Evolutionary conservation across 306 rosid genomes (phyloP), one percentile per base, ranked within the genome.

Genomic region (Fagus crenata): DNA sequence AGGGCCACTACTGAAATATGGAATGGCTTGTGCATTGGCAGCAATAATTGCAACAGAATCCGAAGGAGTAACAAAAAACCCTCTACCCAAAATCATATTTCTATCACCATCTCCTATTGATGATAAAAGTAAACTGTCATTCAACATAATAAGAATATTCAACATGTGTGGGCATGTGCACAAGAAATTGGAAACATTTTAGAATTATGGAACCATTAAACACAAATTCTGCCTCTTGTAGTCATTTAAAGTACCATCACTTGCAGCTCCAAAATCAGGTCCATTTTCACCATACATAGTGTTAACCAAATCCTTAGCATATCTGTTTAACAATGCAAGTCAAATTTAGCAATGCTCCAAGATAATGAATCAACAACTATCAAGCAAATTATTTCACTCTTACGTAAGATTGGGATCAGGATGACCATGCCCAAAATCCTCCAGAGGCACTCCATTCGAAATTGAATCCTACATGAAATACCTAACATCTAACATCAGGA

Each of bases 341-440:
- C 13, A 63, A 75, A 77, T 56, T 64, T 67, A 83, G 71, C 46
- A 78, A 43, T 49, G 13, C 67, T 80, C 42, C 51, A n/a, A 28
- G 60, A 69, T 31, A 53, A 72, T 68, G 72, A 59, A 55, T 55
- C 75, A 65, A 32, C 67, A 61, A 46, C 56, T 42, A 69, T 61
- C 43, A 37, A 83, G 72, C 33, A 80, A 67, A 77, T 68, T 14
- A 61, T 35, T 40, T 63, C 40, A 76, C 86, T 79, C 87, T 78
- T 85, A 92, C 99, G 98, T 96, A 75, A 96, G 96, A 84, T 96
- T 96, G 70, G 99, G 99, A 87, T 96, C 99, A 13, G 98, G 99
- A 86, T 92, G 98, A 73, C 96, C 93, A 42, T 89, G 99, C 72
- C 99, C 97, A 91, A 96, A 96, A 85, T 96, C 97, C 81, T 96